Conservation (phyloP, 352 stramenopile genomes). For the Globisporangium heterothallicum region DNA sequence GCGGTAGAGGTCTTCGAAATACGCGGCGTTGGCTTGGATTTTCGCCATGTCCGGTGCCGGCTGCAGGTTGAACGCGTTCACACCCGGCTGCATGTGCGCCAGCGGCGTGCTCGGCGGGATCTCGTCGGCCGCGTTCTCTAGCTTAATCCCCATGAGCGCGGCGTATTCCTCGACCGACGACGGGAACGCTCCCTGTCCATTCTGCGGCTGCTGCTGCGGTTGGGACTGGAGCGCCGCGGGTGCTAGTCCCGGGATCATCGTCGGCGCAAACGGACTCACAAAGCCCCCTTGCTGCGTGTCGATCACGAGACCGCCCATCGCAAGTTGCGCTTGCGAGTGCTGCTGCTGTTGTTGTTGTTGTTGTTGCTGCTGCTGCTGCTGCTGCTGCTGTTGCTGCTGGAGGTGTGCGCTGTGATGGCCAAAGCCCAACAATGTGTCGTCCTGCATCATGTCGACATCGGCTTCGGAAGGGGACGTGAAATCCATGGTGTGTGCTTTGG, state of each 20-base stretch:
- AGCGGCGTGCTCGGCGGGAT: constrained; percentile 15
- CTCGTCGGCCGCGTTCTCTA: constrained; percentile 52
- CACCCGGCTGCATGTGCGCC: constrained; percentile 21
- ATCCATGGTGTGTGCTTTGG: constrained; percentile 31
- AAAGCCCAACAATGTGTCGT: constrained; percentile 53
- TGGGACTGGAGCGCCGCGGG: constrained; percentile 14
- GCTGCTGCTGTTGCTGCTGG: constrained; percentile 21
- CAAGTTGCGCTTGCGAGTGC: constrained; percentile 1
- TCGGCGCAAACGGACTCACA: constrained; percentile 41
- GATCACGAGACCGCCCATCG: constrained; percentile 12
- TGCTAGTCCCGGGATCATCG: constrained; percentile 35
- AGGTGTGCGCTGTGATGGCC: constrained; percentile 7
- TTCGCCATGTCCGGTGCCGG: constrained; percentile 42
- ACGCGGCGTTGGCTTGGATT: constrained; percentile 76
- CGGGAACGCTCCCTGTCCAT: constrained; percentile 18
- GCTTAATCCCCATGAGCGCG: constrained; percentile 78
- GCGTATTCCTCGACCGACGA: constrained; percentile 76
- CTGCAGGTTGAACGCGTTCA: constrained; percentile 32
- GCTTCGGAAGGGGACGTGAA: constrained; percentile 44
- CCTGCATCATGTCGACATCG: constrained; percentile 78
- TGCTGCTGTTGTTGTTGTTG: constrained; percentile 12
- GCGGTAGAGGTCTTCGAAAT: constrained; percentile 76
- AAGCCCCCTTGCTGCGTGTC: constrained; percentile 24
- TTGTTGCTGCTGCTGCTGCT: constrained; percentile 4
- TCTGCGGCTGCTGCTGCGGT: constrained; percentile 23